Evolutionary conservation across 305 asterid genomes (phyloP).

Genomic region (Ruellia speciosa): DNA sequence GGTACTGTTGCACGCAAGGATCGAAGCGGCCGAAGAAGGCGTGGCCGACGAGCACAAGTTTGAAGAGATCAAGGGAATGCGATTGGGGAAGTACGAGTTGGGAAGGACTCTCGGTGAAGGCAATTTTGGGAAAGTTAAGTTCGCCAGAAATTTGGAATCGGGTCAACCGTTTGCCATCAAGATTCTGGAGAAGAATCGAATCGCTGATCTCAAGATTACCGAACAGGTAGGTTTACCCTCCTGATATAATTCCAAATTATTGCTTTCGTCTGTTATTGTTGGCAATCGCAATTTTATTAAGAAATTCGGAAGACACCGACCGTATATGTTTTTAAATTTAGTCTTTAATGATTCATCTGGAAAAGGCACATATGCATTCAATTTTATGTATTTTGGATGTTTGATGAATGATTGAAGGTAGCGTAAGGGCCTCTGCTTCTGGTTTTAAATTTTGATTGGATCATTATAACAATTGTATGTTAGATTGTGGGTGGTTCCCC

Average conservation of each 20-base stretch:
- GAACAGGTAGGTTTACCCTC: conserved; percentile 46
- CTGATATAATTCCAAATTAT: background rate
- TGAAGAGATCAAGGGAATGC: conserved; percentile 31
- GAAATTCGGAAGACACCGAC: background rate
- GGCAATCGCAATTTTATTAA: background rate
- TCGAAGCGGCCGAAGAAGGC: background rate
- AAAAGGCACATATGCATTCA: background rate
- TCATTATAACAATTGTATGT: too few relatives aligned
- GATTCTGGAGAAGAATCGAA: conserved; percentile 64
- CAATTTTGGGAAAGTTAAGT: conserved; percentile 86
- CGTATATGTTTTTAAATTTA: background rate
- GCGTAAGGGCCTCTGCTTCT: too few relatives aligned
- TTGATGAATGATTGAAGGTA: too few relatives aligned
- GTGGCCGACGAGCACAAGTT: background rate
- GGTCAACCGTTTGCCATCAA: conserved; percentile 67
- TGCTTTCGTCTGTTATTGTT: too few relatives aligned
- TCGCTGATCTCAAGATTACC: conserved; percentile 51
- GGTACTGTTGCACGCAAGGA: background rate
- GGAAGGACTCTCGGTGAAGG: conserved; percentile 90
- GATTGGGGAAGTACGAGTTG: conserved; percentile 72
- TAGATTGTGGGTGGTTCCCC: too few relatives aligned
- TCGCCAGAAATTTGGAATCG: conserved; percentile 52
- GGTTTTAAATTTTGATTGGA: too few relatives aligned
- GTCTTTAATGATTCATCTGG: too few relatives aligned
- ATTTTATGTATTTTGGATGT: too few relatives aligned